A percentile compares a stretch with the other conserved stretches of the same genome.
These are phyloP conservation scores for Delonix regia DNA, from an alignment of 306 rosid species.

Conservation along the genomic window DNA sequence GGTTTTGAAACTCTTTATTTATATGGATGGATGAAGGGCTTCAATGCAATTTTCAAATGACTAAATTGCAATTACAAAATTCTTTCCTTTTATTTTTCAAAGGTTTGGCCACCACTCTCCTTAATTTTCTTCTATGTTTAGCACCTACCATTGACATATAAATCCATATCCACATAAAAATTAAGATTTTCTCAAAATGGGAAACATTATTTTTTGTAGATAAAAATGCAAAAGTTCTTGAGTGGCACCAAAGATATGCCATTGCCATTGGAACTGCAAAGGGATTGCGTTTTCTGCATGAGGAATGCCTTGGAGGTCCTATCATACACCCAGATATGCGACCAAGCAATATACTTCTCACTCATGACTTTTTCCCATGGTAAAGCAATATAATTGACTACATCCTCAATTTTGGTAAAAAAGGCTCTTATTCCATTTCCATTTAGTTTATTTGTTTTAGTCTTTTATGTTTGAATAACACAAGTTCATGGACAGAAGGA, in stretches of 20 bases:
- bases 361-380: conserved; percentile 89
- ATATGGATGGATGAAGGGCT: no score
- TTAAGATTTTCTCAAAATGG: not conserved
- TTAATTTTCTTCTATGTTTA: no score
- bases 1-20: no score
- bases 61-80: no score
- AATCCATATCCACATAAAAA: no score
- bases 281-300: conserved; percentile 88
- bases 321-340: conserved; percentile 81
- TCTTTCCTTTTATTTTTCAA: no score
- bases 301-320: conserved; percentile 91
- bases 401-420: not conserved
- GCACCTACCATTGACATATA: not conserved
- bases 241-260: conserved; percentile 75
- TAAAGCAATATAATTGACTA: conserved; percentile 31
- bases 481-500: not conserved
- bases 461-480: not conserved
- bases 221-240: conserved; percentile 55
- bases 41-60: no score
- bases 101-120: no score
- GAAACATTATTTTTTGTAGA: conserved; percentile 43
- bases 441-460: not conserved
- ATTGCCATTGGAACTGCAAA: conserved; percentile 87
- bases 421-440: not conserved
- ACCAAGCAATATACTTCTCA: conserved; percentile 87